Evolutionary conservation across 345 rosid genomes (phyloP), one percentile per base, ranked within the genome.

Genomic region (Hibiscus mutabilis): DNA sequence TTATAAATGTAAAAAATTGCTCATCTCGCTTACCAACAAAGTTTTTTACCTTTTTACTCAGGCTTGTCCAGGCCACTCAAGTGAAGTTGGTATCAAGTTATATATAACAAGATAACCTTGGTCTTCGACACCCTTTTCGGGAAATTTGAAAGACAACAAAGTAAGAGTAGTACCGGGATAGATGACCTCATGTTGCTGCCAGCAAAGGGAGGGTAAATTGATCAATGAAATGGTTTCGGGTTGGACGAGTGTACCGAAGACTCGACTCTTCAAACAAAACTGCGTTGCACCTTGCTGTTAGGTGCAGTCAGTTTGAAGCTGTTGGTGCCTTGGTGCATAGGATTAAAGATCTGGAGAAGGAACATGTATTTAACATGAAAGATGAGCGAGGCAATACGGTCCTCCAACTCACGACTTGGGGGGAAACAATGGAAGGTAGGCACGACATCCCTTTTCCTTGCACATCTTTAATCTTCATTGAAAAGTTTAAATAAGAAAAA

Each of bases 211-310:
- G 70, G 74, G 80, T 57, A 57, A 74, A 81, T 59, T 71, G 52
- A 59, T 79, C 22, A 73, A 24, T 37, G 86, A 81, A 74, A 73
- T 86, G 40, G 73, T 84, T 6, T 69, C 33, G 4, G 78, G 44
- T 74, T 84, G 78, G 46, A 62, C n/a, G 86, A 82, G 31, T 82
- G 84, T 58, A 0, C 73, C 12, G 75, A 76, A 68, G 82, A 82
- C 12, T 71, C 75, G n/a, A n/a, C n/a, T n/a, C n/a, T n/a, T 79
- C 78, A 74, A 68, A 76, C 19, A 84, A 86, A 52, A 81, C 81
- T 55, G 81, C 83, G 71, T 35, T 86, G 65, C 84, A 84, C 46
- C 80, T 86, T 69, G 85, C 85, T 44, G 69, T 83, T 49, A 29
- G 72, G 63, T 68, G 68, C 76, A 64, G 60, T 61, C 80, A 84